Evolutionary conservation across 2,329 filamentous ascomycete genomes (phyloP), one percentile per base, ranked within the genome.

Genomic region (Cadophora luteo-olivacea): DNA sequence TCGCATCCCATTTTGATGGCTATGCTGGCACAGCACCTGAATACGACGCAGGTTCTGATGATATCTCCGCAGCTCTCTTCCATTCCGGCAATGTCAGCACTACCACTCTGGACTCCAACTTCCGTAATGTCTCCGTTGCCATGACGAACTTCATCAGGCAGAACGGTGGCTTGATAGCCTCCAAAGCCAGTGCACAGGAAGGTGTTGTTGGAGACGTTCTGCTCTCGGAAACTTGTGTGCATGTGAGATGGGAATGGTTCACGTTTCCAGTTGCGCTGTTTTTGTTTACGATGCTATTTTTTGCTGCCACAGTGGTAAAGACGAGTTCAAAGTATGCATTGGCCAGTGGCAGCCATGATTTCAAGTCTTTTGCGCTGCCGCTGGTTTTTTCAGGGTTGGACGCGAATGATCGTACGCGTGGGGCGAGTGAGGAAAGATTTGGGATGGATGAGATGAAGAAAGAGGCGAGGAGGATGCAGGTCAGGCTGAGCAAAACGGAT

Each of bases 371-470:
- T n/a, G 60, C 60, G 14, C 48, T 61, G 24, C 38, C 60, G 29
- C 29, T 61, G 8, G 60, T 61, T 19, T 61, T 61, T 49, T 19
- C 33, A 3, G 22, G 41, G 24, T 16, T 61, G 9, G 60, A 61
- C 41, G 22, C 38, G 32, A 4, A 61, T 32, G 14, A n/a, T 61
- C 1, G 29, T 8, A 6, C 38, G 4, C 38, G 19, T 5, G 29
- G 22, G 36, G 16, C 22, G 1, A 16, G 19, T 9, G 60, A 61
- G 5, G 25, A 25, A 41, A 49, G 60, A n/a, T 61, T 45, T 61
- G 60, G 60, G 12, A 61, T 61, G 60, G 36, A 61, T 29, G 60
- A 61, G 62, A 64, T 41, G 62, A 64, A n/a, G 49, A 41, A 14
- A 48, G 54, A 38, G 57, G 36, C 33, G 62, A 64, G n/a, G 62